phyloP scores from a whole-genome alignment of 1,284 basidiomycete genomes.

The Apiotrichum gamsii region DNA sequence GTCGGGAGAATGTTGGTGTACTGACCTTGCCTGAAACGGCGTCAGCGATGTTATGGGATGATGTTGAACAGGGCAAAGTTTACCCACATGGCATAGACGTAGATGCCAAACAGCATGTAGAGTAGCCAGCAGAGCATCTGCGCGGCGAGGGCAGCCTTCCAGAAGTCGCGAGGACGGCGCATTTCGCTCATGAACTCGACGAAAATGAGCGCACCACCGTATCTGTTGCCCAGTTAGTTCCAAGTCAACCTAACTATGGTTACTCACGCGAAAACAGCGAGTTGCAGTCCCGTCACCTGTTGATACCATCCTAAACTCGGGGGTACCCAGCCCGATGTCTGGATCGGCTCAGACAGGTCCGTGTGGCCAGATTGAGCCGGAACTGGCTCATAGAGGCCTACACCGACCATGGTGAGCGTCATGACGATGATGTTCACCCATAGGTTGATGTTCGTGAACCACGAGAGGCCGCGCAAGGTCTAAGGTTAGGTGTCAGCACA shows the following conservation, averaged over 20 bases:
- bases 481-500: neutral
- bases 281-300: conserved; percentile 51
- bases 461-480: neutral
- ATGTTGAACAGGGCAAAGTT: conserved; percentile 48
- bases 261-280: conserved; percentile 54
- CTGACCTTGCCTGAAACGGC: conserved; percentile 58
- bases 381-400: conserved; percentile 43
- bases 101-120: conserved; percentile 47
- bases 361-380: conserved; percentile 45
- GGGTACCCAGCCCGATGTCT: conserved; percentile 49
- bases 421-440: conserved; percentile 8
- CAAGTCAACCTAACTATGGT: too few relatives aligned
- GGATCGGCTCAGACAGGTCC: conserved; percentile 47
- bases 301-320: conserved; percentile 49
- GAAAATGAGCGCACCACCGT: conserved; percentile 56
- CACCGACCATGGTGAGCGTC: conserved; percentile 4
- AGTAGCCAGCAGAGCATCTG: conserved; percentile 56
- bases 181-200: conserved; percentile 64
- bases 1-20: conserved; percentile 55
- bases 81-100: conserved; percentile 40
- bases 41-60: conserved; percentile 33
- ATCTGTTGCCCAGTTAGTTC: too few relatives aligned
- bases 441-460: conserved; percentile 10
- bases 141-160: conserved; percentile 59
- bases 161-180: conserved; percentile 64